A percentile compares a stretch with the other conserved stretches of the same genome.
Conservation (phyloP, 2,329 filamentous ascomycete genomes). For the Neofusicoccum ribis region DNA sequence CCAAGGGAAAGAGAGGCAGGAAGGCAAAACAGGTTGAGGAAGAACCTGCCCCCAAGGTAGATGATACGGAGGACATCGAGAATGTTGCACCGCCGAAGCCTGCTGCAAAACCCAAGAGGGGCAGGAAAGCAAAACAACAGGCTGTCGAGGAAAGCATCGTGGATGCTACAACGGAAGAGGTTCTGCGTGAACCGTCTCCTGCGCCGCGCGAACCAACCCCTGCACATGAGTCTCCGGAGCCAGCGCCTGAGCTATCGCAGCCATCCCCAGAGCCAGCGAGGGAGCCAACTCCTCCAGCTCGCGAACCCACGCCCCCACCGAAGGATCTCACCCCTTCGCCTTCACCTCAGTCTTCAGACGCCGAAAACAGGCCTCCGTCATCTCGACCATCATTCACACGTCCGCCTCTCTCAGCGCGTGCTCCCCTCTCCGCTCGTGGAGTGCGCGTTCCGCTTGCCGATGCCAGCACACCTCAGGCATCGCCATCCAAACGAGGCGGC, state of each 20-base stretch:
- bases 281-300: not conserved
- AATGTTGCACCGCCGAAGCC: slow-evolving; percentile 20
- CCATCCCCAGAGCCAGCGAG: not conserved
- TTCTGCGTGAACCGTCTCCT: not conserved
- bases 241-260: not conserved
- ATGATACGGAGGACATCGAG: not conserved
- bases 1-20: slow-evolving; percentile 19
- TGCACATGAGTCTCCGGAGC: not conserved
- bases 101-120: slow-evolving; percentile 22
- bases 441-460: slow-evolving; percentile 39
- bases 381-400: slow-evolving; percentile 53
- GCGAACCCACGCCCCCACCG: slow-evolving; percentile 4
- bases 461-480: slow-evolving; percentile 39
- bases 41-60: not conserved
- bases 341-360: slow-evolving; percentile 75
- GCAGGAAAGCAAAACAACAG: slow-evolving; percentile 23
- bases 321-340: slow-evolving; percentile 56
- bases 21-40: slow-evolving; percentile 23
- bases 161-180: not conserved
- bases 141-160: slow-evolving; percentile 20
- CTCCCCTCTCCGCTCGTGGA: slow-evolving; percentile 9
- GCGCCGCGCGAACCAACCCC: not conserved
- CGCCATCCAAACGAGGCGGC: slow-evolving; percentile 42
- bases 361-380: slow-evolving; percentile 76
- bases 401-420: slow-evolving; percentile 21